Percentiles rank a stretch among this genome's conserved stretches.
phyloP scores from a whole-genome alignment of 2,329 filamentous ascomycete genomes.

The Phoma herbarum region DNA sequence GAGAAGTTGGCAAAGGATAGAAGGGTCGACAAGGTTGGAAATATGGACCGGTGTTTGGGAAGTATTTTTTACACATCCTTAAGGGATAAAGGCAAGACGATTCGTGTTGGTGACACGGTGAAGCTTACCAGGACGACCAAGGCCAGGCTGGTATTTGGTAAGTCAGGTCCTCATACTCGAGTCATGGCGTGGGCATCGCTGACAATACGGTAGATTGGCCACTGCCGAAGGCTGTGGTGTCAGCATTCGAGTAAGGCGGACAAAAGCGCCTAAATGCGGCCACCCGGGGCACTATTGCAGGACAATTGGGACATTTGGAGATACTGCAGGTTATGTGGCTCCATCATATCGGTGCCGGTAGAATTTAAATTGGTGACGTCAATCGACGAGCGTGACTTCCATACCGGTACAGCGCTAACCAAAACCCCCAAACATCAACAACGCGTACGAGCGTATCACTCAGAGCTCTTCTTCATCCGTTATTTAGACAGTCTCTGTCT shows the following conservation, averaged over 20 bases:
- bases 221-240: conserved; percentile 1
- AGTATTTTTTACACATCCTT: background rate
- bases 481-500: too few relatives aligned
- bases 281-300: too few relatives aligned
- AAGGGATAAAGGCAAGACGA: background rate
- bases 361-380: too few relatives aligned
- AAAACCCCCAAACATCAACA: too few relatives aligned
- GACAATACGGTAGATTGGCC: background rate
- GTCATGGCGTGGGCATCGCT: background rate
- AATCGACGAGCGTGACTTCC: too few relatives aligned
- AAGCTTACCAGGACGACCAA: background rate
- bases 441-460: too few relatives aligned
- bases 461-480: too few relatives aligned
- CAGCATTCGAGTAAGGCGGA: conserved; percentile 1
- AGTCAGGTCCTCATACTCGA: background rate
- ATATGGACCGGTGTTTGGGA: background rate
- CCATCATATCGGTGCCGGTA: too few relatives aligned
- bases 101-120: background rate
- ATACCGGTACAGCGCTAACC: too few relatives aligned
- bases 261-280: too few relatives aligned
- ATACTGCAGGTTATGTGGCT: too few relatives aligned
- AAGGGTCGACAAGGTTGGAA: conserved; percentile 65
- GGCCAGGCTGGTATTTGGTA: background rate
- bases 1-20: conserved; percentile 76
- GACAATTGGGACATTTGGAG: too few relatives aligned